Evolutionary conservation across 202 grass and related monocot genomes (phyloP).

Genomic region (Carex arenaria): DNA sequence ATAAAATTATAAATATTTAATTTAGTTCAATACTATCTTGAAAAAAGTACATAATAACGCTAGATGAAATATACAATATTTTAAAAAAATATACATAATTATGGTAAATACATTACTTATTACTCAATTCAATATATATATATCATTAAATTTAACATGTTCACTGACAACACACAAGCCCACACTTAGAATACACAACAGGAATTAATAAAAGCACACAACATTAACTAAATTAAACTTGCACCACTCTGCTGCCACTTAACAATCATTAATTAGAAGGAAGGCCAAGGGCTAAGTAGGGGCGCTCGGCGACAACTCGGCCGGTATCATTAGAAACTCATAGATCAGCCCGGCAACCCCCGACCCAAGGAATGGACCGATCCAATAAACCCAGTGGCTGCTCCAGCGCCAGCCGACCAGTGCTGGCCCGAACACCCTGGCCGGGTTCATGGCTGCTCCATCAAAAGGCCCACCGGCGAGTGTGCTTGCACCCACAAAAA

Average conservation of each 20-base stretch:
- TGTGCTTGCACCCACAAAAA: slow-evolving; percentile 75
- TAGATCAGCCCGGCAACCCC: slow-evolving; percentile 53
- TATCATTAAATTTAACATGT: too few species aligned
- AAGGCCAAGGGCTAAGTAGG: slow-evolving; percentile 8
- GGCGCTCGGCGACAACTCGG: slow-evolving; percentile 6
- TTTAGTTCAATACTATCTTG: too few species aligned
- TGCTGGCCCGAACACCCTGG: slow-evolving; percentile 63
- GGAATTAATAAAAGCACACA: neutral
- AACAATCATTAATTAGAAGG: slow-evolving; percentile 33
- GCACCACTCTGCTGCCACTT: neutral
- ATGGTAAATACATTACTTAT: too few species aligned
- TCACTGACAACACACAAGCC: neutral
- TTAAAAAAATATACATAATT: too few species aligned
- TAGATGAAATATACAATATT: too few species aligned
- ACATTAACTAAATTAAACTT: neutral
- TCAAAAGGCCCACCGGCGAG: slow-evolving; percentile 73
- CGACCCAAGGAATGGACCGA: slow-evolving; percentile 67
- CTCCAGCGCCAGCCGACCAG: slow-evolving; percentile 78
- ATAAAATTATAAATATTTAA: too few species aligned
- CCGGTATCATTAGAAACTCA: slow-evolving; percentile 49
- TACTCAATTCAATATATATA: too few species aligned
- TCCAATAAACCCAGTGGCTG: slow-evolving; percentile 87
- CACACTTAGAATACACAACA: neutral
- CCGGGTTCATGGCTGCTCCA: slow-evolving; percentile 86
- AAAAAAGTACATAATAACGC: too few species aligned